Evolutionary conservation across 176 grass and related monocot species (phyloP), one percentile per base, ranked within the genome.

Genomic region (Tillandsia fasciculata): DNA sequence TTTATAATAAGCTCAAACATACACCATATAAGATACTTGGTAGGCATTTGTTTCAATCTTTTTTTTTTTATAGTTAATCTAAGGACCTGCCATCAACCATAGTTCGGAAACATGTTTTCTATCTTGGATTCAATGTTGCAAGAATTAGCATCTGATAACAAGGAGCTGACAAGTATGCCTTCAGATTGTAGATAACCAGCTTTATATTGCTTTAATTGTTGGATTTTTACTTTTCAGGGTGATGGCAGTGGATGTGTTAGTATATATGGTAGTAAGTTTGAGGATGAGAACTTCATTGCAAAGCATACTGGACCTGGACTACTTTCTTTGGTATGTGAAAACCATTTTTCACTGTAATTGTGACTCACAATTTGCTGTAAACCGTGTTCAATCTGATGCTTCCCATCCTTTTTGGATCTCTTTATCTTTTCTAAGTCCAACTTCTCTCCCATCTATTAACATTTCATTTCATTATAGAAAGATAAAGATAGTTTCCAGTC

Each of bases 201-300:
- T 8, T 59, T 61, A 20, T n/a, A 7, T 9, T 61, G 5, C 13
- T 20, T 61, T 61, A 61, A 18, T 14, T 2, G 15, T 61, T 9
- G 15, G 22, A 61, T 61, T 14, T 61, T 20, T 23, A 61, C 15
- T 79, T 70, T 82, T 42, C 52, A 99, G 89, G 90, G 87, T 22
- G 94, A 99, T 87, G 89, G 94, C 42, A 93, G 81, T 86, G 94
- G 89, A 71, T 99, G 82, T 70, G 73, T 64, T 28, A 87, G 89
- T 71, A 97, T 97, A 27, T 90, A 97, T 9, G 86, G 94, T 27
- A 93, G 84, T 72, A 90, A 93, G 77, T 97, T 97, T 80, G 94
- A 97, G 70, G 94, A 97, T 80, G 94, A 97, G 78, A 97, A 97
- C 82, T 97, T 97, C 70, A 87, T 68, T 18, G 94, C 94, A 59